Conservation (phyloP, 805 yeast genomes). For the Candida ficus region DNA sequence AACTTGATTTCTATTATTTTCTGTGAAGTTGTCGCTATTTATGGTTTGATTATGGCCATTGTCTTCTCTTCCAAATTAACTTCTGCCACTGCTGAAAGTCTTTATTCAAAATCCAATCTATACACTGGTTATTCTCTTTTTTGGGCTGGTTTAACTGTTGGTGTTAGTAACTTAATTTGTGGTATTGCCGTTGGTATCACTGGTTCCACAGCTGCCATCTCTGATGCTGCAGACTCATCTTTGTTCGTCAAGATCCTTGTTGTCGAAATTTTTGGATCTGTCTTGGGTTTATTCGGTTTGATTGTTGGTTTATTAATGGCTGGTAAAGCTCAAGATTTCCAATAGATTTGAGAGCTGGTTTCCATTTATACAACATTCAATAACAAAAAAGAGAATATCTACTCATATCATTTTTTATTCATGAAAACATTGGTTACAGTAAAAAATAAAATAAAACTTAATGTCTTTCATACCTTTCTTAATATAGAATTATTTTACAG, state of each 20-base stretch:
- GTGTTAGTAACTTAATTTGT: conserved; percentile 87
- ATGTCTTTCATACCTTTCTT: background rate
- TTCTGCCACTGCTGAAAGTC: conserved; percentile 53
- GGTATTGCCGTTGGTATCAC: conserved; percentile 97
- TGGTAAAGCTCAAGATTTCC: conserved; percentile 86
- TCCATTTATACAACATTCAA: background rate
- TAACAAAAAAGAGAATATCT: background rate
- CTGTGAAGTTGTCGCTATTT: conserved; percentile 98
- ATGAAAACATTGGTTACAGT: too few species aligned
- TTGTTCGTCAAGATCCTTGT: conserved; percentile 94
- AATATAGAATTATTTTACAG: background rate
- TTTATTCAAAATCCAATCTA: conserved; percentile 76
- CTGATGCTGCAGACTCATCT: conserved; percentile 96
- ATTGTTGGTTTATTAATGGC: conserved; percentile 98
- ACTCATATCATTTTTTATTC: too few species aligned
- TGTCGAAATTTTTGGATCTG: conserved; percentile 95
- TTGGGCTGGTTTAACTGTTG: conserved; percentile 98
- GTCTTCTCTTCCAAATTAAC: conserved; percentile 88
- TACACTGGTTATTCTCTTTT: conserved; percentile 94
- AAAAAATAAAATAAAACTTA: too few species aligned
- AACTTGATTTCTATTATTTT: conserved; percentile 94
- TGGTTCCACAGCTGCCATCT: conserved; percentile 97
- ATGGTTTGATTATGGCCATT: conserved; percentile 95
- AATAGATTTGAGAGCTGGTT: conserved; percentile 28
- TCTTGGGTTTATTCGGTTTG: conserved; percentile 90